These are phyloP conservation scores for Silybum marianum DNA, from an alignment of 129 eudicot species.

Conservation along the genomic window DNA sequence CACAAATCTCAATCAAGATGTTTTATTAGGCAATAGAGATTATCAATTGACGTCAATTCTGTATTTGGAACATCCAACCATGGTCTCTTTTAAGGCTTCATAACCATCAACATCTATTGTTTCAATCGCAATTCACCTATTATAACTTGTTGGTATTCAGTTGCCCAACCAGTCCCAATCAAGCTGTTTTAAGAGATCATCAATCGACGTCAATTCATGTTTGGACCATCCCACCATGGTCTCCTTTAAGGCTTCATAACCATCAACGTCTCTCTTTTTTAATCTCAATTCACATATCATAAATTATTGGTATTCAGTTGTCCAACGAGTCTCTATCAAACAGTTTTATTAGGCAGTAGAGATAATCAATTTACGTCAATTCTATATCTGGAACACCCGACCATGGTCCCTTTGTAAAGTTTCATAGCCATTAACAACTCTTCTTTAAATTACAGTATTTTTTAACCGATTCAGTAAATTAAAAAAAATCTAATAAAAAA, in stretches of 20 bases:
- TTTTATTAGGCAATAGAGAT: neutral
- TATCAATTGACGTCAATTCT: neutral
- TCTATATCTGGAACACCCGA: neutral
- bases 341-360: neutral
- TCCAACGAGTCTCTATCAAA: neutral
- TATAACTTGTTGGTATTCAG: neutral
- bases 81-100: neutral
- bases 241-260: neutral
- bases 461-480: neutral
- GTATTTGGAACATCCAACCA: neutral
- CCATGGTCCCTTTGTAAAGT: neutral
- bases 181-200: neutral
- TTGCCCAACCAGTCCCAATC: neutral
- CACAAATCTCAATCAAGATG: neutral
- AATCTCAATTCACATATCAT: neutral
- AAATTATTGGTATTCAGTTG: neutral
- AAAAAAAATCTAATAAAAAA: neutral
- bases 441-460: neutral
- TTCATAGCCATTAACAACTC: neutral
- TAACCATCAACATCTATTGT: neutral
- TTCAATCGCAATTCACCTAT: neutral
- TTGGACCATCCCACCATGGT: neutral
- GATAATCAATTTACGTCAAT: neutral
- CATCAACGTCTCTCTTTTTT: neutral
- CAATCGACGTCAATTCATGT: neutral